Percentiles rank a stretch among this genome's conserved stretches.
phyloP scores from a whole-genome alignment of 2,329 filamentous ascomycete species.

The Exophiala viscosa region DNA sequence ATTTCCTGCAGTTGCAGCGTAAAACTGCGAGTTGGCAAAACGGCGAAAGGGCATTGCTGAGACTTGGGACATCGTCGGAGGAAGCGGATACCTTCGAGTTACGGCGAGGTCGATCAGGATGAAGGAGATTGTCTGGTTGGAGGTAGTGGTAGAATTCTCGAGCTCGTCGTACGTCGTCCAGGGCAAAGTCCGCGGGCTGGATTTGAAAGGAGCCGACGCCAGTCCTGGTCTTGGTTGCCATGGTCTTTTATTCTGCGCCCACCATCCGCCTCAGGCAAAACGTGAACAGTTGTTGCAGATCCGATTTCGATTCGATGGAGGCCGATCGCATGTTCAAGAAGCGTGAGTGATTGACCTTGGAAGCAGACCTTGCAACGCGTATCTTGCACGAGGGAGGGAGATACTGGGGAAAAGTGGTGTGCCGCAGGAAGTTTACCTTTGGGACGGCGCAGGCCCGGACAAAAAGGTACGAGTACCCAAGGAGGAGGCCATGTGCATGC shows the following conservation, averaged over 20 bases:
- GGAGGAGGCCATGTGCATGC: no score
- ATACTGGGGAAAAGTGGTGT: no score
- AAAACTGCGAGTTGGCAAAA: constrained; percentile 15
- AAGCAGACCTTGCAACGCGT: not conserved
- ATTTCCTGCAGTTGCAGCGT: constrained; percentile 32
- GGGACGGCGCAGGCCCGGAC: no score
- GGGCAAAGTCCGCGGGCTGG: not conserved
- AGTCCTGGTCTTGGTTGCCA: not conserved
- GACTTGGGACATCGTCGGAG: constrained; percentile 7
- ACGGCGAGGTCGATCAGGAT: constrained; percentile 13
- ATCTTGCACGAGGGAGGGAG: not conserved
- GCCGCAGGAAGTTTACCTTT: no score
- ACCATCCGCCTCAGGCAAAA: not conserved
- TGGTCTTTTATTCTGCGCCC: not conserved
- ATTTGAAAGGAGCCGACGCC: not conserved
- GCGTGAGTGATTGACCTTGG: no score
- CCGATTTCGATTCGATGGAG: not conserved
- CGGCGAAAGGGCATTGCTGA: constrained; percentile 13
- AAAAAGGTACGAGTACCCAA: no score
- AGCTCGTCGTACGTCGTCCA: constrained; percentile 30
- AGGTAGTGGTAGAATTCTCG: constrained; percentile 42
- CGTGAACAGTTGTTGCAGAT: not conserved
- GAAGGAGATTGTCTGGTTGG: constrained; percentile 31
- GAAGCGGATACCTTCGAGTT: constrained; percentile 4
- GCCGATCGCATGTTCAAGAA: no score